A percentile compares a stretch with the other conserved stretches of the same genome.
Conservation (phyloP, 2,329 filamentous ascomycete species). For the Mollisia scopiformis region DNA sequence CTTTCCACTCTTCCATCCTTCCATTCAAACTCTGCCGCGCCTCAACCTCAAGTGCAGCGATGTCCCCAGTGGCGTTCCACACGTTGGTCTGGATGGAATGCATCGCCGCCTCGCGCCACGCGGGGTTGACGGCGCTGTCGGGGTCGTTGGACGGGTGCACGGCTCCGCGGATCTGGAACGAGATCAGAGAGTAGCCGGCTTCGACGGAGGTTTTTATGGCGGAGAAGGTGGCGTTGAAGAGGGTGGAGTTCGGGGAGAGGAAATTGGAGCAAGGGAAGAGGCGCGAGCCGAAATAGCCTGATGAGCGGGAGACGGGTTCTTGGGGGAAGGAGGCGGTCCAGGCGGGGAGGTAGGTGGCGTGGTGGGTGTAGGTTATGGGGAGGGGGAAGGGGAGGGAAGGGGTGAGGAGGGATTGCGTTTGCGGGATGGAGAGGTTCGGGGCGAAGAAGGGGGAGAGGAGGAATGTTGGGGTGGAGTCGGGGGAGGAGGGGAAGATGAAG, state of each 20-base stretch:
- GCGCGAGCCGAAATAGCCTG: background rate
- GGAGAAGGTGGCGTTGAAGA: background rate
- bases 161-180: background rate
- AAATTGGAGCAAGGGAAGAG: background rate
- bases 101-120: background rate
- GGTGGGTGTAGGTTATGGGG: background rate
- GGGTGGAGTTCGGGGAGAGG: background rate
- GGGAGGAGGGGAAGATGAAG: background rate
- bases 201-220: background rate
- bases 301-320: background rate
- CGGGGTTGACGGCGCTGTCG: background rate
- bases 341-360: background rate
- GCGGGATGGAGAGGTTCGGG: background rate
- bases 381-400: background rate
- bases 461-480: background rate
- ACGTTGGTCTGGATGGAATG: background rate
- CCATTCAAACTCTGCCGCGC: background rate
- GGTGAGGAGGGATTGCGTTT: background rate
- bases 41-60: background rate
- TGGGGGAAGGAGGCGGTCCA: background rate
- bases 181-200: background rate
- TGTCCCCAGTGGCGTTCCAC: background rate
- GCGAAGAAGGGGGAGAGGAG: background rate
- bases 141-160: background rate
- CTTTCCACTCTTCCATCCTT: slow-evolving; percentile 18